Evolutionary conservation across 345 rosid species (phyloP).

Genomic region (Lumnitzera littorea): DNA sequence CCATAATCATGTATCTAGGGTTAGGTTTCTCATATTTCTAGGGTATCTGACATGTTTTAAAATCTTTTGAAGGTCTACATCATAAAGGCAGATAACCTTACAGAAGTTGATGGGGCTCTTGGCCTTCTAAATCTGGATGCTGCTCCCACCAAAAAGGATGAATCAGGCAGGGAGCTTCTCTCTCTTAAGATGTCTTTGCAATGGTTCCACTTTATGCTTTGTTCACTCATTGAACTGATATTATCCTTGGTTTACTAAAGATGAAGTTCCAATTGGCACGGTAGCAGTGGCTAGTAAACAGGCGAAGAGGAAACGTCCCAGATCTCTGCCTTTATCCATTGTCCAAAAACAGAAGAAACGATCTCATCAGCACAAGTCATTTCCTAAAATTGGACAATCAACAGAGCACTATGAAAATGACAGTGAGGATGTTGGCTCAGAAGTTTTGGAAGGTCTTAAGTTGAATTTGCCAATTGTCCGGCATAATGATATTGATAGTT

Average conservation of each 20-base stretch:
- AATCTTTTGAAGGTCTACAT: constrained; percentile 41
- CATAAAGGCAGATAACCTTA: constrained; percentile 48
- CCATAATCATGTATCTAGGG: too few relatives aligned
- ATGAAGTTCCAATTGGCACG: not conserved
- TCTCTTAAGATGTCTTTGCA: constrained; percentile 4
- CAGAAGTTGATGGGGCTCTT: constrained; percentile 62
- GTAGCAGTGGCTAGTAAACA: constrained; percentile 7
- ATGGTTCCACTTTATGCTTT: not conserved
- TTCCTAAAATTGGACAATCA: constrained; percentile 15
- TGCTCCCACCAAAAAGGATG: constrained; percentile 36
- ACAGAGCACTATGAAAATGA: constrained; percentile 53
- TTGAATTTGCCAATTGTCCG: constrained; percentile 29
- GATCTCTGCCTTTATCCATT: constrained; percentile 39
- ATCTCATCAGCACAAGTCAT: constrained; percentile 18
- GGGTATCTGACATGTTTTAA: constrained; percentile 4
- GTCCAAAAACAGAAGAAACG: constrained; percentile 35
- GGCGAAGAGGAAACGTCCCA: constrained; percentile 35
- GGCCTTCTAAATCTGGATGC: constrained; percentile 68
- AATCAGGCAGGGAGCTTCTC: constrained; percentile 38
- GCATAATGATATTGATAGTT: constrained; percentile 31
- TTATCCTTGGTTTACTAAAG: too few relatives aligned
- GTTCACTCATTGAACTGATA: not conserved
- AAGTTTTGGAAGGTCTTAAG: constrained; percentile 55
- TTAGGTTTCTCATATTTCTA: too few relatives aligned
- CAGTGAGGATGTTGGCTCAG: constrained; percentile 60